A percentile compares a stretch with the other conserved stretches of the same genome.
These are phyloP conservation scores for Agrocybe praecox DNA, from an alignment of 768 basidiomycete species.

Conservation along the genomic window DNA sequence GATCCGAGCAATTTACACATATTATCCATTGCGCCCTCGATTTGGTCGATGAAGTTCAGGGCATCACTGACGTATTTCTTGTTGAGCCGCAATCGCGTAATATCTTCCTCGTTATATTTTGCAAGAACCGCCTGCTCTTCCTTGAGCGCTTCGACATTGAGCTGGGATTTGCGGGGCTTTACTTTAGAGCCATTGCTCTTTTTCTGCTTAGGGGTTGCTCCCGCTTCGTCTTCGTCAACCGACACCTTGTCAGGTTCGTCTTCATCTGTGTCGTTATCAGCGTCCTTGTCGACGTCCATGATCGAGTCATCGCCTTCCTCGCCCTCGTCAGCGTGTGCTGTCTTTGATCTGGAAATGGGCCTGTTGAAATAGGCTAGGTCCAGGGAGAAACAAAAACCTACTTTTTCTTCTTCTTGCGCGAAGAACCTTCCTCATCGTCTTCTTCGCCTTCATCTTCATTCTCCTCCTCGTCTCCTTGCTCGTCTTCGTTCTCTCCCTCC, in stretches of 20 bases:
- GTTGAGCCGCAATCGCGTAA: constrained; percentile 66
- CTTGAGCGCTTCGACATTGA: constrained; percentile 68
- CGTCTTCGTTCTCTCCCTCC: constrained; percentile 28
- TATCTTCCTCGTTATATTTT: constrained; percentile 64
- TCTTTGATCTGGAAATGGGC: constrained; percentile 27
- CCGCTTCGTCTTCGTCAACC: constrained; percentile 39
- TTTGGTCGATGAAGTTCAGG: constrained; percentile 71
- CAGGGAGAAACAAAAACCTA: constrained; percentile 7
- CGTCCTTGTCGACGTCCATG: constrained; percentile 59
- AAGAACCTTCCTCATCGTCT: constrained; percentile 31
- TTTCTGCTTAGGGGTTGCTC: constrained; percentile 36
- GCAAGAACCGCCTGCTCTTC: constrained; percentile 75
- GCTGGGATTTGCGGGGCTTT: constrained; percentile 65
- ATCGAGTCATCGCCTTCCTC: constrained; percentile 31
- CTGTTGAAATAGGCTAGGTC: not conserved
- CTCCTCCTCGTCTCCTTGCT: constrained; percentile 39
- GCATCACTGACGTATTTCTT: constrained; percentile 91
- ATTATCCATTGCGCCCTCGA: constrained; percentile 65
- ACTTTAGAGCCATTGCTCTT: constrained; percentile 47
- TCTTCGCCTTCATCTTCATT: constrained; percentile 34
- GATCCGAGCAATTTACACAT: constrained; percentile 83
- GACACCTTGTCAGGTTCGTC: constrained; percentile 35
- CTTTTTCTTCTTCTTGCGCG: constrained; percentile 38
- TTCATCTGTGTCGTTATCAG: constrained; percentile 38
- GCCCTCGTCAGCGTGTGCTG: constrained; percentile 21